These are phyloP conservation scores for Panaeolus cyanescens DNA, from an alignment of 768 basidiomycete genomes.

Conservation along the genomic window DNA sequence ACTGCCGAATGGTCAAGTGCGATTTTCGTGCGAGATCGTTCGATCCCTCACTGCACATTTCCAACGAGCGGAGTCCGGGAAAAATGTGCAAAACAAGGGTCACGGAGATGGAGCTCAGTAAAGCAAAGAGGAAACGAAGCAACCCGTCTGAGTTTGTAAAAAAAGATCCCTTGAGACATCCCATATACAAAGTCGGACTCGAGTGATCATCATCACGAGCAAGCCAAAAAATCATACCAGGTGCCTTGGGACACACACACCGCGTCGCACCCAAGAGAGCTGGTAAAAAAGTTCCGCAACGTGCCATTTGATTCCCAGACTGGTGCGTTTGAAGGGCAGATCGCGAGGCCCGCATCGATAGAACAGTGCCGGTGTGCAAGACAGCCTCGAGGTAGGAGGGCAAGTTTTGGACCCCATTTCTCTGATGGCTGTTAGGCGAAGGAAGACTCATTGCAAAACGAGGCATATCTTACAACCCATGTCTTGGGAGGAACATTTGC, in stretches of 20 bases:
- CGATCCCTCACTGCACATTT: background rate
- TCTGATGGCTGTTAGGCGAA: constrained; percentile 1
- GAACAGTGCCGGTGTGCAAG: background rate
- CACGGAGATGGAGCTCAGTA: background rate
- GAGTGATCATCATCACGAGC: background rate
- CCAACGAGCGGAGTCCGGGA: background rate
- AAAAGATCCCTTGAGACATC: background rate
- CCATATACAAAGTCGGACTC: background rate
- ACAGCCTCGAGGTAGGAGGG: background rate
- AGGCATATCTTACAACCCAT: background rate
- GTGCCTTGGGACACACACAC: background rate
- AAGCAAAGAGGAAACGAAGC: constrained; percentile 1
- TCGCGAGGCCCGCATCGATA: background rate
- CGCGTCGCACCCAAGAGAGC: background rate
- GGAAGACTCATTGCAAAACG: constrained; percentile 1
- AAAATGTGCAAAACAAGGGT: background rate
- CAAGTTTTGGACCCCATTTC: constrained; percentile 1
- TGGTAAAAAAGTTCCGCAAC: background rate
- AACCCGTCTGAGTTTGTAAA: background rate
- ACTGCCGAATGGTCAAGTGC: background rate
- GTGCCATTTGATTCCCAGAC: constrained; percentile 1
- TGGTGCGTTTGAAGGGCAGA: background rate
- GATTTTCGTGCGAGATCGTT: background rate
- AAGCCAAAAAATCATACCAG: background rate
- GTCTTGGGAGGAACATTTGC: background rate